These are phyloP conservation scores for Volvariella volvacea DNA, from an alignment of 1,284 basidiomycete genomes.

Conservation along the genomic window DNA sequence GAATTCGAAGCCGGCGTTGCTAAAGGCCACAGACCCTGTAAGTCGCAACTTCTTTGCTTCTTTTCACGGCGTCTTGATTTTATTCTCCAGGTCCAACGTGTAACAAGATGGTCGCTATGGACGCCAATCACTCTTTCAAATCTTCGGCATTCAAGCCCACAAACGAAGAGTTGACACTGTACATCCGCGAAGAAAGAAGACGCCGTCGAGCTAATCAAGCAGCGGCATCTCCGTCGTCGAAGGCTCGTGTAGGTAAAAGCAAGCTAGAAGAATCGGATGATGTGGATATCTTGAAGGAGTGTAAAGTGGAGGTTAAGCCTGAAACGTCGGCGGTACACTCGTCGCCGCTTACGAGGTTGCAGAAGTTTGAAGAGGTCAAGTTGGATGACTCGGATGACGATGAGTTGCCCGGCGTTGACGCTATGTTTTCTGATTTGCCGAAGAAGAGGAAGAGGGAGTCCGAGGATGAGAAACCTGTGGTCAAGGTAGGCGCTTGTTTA, in stretches of 20 bases:
- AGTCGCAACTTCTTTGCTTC: conserved; percentile 13
- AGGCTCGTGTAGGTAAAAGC: conserved; percentile 18
- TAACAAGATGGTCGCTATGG: conserved; percentile 51
- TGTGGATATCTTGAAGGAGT: conserved; percentile 7
- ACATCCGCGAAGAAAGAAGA: too few species aligned
- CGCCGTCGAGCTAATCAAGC: too few species aligned
- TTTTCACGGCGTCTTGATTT: background rate
- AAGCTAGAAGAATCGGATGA: conserved; percentile 13
- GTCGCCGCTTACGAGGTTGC: conserved; percentile 15
- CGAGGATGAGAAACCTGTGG: conserved; percentile 12
- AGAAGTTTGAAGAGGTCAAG: conserved; percentile 20
- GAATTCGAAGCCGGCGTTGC: conserved; percentile 47
- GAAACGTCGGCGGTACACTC: conserved; percentile 14
- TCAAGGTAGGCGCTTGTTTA: conserved; percentile 10
- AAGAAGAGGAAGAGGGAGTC: conserved; percentile 20
- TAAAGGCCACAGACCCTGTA: conserved; percentile 55
- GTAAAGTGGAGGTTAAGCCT: conserved; percentile 6
- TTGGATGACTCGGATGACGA: conserved; percentile 40
- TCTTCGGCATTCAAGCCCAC: conserved; percentile 51
- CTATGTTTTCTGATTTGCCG: conserved; percentile 19
- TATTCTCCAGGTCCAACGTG: conserved; percentile 48
- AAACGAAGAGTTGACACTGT: conserved; percentile 30
- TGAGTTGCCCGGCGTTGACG: conserved; percentile 38
- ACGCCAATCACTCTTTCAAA: conserved; percentile 40
- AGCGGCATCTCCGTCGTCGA: too few species aligned